Conservation (phyloP, 148 eudicot genomes). For the Nepenthes mirabilis region DNA sequence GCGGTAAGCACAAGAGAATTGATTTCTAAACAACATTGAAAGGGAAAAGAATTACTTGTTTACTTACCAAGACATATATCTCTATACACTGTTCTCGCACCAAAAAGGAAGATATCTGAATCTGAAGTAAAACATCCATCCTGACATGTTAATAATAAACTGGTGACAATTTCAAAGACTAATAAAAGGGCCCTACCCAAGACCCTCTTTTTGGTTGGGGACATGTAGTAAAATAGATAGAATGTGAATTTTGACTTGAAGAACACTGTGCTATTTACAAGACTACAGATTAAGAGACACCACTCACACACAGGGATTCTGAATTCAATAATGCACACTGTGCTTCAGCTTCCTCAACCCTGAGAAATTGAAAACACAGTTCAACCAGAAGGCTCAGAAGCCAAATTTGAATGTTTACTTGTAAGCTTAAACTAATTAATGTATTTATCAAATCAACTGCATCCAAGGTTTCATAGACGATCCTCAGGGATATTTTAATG, state of each 20-base stretch:
- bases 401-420: neutral
- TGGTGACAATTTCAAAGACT: neutral
- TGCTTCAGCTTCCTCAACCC: slow-evolving; percentile 96
- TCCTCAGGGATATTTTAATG: too few species aligned
- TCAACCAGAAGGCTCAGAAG: slow-evolving; percentile 1
- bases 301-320: slow-evolving; percentile 75
- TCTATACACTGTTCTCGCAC: slow-evolving; percentile 97
- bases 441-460: too few species aligned
- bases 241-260: neutral
- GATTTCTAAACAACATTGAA: neutral
- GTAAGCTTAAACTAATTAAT: too few species aligned
- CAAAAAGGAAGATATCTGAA: slow-evolving; percentile 90
- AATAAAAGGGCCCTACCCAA: neutral
- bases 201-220: neutral
- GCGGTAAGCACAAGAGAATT: too few species aligned
- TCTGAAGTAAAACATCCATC: slow-evolving; percentile 97
- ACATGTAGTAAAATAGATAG: neutral
- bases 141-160: slow-evolving; percentile 13
- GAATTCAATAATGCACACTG: slow-evolving; percentile 83
- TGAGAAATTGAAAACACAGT: slow-evolving; percentile 17
- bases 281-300: too few species aligned
- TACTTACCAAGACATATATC: slow-evolving; percentile 90
- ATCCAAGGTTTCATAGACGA: too few species aligned
- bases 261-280: neutral
- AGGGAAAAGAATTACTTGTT: neutral